A percentile compares a stretch with the other conserved stretches of the same genome.
These are phyloP conservation scores for Solanum gracilifrons DNA, from an alignment of 257 asterid genomes.

Conservation along the genomic window DNA sequence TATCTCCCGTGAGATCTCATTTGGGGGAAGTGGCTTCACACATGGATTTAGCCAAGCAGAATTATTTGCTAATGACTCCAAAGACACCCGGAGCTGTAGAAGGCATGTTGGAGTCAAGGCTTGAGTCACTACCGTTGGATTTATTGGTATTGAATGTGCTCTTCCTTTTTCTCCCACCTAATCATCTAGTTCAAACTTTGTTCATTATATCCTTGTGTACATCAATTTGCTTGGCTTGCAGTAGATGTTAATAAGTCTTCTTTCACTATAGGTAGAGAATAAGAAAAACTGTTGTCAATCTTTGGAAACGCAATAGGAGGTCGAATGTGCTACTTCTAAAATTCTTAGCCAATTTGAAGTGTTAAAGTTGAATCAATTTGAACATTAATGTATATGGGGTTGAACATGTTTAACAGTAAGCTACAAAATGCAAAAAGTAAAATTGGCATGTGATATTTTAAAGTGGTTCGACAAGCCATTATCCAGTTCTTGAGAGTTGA, in stretches of 20 bases:
- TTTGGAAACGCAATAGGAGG: not conserved
- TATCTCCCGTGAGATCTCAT: conserved; percentile 50
- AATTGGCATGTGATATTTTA: not conserved
- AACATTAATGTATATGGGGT: not conserved
- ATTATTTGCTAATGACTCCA: conserved; percentile 47
- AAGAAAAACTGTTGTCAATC: not conserved
- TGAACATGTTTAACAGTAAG: not conserved
- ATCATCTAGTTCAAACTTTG: not conserved
- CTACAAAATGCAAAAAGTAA: not conserved
- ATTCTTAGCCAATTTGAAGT: not conserved
- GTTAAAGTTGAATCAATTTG: not conserved
- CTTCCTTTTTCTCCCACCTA: not conserved
- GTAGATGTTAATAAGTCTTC: not conserved
- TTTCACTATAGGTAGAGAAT: not conserved
- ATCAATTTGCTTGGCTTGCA: not conserved
- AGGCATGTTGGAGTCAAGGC: conserved; percentile 49
- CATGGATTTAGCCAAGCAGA: conserved; percentile 17
- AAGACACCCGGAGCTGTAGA: conserved; percentile 56
- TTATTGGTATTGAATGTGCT: conserved; percentile 51
- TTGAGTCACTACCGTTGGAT: conserved; percentile 82
- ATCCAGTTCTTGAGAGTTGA: not conserved
- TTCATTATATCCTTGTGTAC: not conserved
- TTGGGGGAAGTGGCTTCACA: conserved; percentile 25
- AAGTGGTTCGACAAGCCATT: not conserved
- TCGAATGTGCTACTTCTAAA: not conserved